Percentiles rank a stretch among this genome's conserved stretches.
These are phyloP conservation scores for Ramalina peruviana DNA, from an alignment of 495 filamentous ascomycete species.

Conservation along the genomic window DNA sequence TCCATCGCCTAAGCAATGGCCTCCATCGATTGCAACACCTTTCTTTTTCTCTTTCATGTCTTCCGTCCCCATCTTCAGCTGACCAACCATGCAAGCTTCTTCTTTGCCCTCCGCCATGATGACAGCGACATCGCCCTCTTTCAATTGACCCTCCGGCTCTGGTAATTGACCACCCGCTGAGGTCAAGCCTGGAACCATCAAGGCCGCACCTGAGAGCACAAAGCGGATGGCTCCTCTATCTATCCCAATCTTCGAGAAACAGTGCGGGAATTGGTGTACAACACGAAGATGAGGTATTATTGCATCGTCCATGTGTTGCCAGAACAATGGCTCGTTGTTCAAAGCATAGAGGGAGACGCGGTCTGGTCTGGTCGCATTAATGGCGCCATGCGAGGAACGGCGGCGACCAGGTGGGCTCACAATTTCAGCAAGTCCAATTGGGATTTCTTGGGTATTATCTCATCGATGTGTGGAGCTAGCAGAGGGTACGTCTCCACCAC, in stretches of 20 bases:
- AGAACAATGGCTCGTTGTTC: slow-evolving; percentile 66
- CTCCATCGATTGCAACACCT: slow-evolving; percentile 81
- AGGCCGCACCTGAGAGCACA: slow-evolving; percentile 77
- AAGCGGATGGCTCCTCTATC: slow-evolving; percentile 95
- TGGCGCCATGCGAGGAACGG: background rate
- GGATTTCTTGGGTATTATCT: slow-evolving; percentile 90
- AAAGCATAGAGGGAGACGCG: slow-evolving; percentile 76
- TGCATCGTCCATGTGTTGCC: slow-evolving; percentile 70
- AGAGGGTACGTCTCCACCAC: slow-evolving; percentile 73
- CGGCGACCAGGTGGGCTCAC: slow-evolving; percentile 18
- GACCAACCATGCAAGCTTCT: slow-evolving; percentile 76
- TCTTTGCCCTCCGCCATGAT: slow-evolving; percentile 88
- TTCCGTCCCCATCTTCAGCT: slow-evolving; percentile 74
- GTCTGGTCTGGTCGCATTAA: slow-evolving; percentile 47
- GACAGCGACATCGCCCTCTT: slow-evolving; percentile 69
- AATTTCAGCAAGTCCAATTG: slow-evolving; percentile 84
- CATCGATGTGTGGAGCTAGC: slow-evolving; percentile 80
- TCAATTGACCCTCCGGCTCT: slow-evolving; percentile 34
- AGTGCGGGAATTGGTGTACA: slow-evolving; percentile 46
- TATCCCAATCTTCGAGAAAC: slow-evolving; percentile 43
- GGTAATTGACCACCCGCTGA: slow-evolving; percentile 67
- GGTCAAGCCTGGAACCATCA: slow-evolving; percentile 92
- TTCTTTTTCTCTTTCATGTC: slow-evolving; percentile 89
- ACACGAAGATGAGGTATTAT: slow-evolving; percentile 68
- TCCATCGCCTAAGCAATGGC: slow-evolving; percentile 89